Evolutionary conservation across 108 stramenopile species (phyloP).

Genomic region (Skeletonema grethae): DNA sequence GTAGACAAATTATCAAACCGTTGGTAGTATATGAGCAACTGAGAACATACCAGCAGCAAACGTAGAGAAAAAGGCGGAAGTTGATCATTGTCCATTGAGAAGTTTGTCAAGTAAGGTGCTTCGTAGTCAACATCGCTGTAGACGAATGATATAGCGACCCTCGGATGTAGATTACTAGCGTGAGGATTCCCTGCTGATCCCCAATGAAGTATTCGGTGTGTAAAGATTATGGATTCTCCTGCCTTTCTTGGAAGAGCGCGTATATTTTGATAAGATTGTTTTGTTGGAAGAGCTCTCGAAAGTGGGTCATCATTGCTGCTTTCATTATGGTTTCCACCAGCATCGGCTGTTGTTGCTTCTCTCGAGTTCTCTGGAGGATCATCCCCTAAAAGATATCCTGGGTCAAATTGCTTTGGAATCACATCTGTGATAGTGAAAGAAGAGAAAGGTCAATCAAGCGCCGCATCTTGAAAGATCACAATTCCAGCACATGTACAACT

Average conservation of each 20-base stretch:
- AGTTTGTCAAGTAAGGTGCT: conserved; percentile 48
- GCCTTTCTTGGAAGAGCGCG: conserved; percentile 63
- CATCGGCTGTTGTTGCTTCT: neutral
- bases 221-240: conserved; percentile 68
- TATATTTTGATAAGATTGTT: conserved; percentile 75
- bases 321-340: neutral
- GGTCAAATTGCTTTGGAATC: conserved; percentile 71
- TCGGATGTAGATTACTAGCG: conserved; percentile 20
- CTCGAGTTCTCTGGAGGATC: conserved; percentile 5
- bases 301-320: conserved; percentile 49
- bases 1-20: conserved; percentile 57
- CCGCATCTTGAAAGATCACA: neutral
- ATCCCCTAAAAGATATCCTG: conserved; percentile 69
- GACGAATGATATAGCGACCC: conserved; percentile 80
- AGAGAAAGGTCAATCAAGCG: neutral
- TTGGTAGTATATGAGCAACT: conserved; percentile 78
- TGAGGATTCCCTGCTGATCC: conserved; percentile 60
- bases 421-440: conserved; percentile 19
- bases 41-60: conserved; percentile 74
- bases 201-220: conserved; percentile 81
- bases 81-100: conserved; percentile 8
- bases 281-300: conserved; percentile 55
- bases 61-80: conserved; percentile 65
- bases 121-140: conserved; percentile 67
- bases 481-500: neutral